Base-by-base conservation (phyloP, 257 asterid species). In the Handroanthus guayacan region DNA sequence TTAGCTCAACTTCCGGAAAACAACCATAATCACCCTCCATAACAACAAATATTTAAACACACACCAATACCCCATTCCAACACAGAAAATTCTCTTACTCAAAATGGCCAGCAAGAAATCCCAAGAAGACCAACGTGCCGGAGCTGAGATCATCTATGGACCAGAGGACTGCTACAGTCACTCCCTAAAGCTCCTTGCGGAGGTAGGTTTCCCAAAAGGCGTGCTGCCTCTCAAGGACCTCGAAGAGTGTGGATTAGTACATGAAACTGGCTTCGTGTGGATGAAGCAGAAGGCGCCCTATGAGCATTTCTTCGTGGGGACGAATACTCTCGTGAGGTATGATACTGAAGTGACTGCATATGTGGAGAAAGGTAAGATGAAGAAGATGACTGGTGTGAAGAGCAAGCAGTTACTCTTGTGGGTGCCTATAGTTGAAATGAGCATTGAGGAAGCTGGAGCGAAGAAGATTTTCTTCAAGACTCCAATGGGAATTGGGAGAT, bases 391-490 rank as follows among this genome's bases (percentile, higher is more conserved):
- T 11, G 99, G 99, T 6, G 82, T 93, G 67, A 95, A 90, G 92
- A 91, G 96, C 68, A 95, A 89, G 69, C 97, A 95, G 61, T 73
- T 95, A 3, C 85, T 95, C n/a, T 7, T 95, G 17, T 95, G 99
- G 99, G 93, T 95, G 73, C 97, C 99, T 0, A 87, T 93, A 5
- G 94, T 85, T 66, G 99, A 95, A 69, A 93, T 95, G 98, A 90
- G 96, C 84, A 72, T 91, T 39, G 95, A 86, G 64, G 92, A 84
- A 56, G 50, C 79, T 66, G 69, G 39, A 18, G 72, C 37, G 2
- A 83, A 86, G 25, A 92, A 87, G 75, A 86, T 93, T 9, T 78
- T 86, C 76, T 95, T 93, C 95, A 95, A 90, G 86, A 93, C 92
- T 82, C 90, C 97, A 0, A n/a, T 93, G 87, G 98, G 98, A 57